Evolutionary conservation across 805 yeast species (phyloP).

Genomic region (Metschnikowia peoriensis): DNA sequence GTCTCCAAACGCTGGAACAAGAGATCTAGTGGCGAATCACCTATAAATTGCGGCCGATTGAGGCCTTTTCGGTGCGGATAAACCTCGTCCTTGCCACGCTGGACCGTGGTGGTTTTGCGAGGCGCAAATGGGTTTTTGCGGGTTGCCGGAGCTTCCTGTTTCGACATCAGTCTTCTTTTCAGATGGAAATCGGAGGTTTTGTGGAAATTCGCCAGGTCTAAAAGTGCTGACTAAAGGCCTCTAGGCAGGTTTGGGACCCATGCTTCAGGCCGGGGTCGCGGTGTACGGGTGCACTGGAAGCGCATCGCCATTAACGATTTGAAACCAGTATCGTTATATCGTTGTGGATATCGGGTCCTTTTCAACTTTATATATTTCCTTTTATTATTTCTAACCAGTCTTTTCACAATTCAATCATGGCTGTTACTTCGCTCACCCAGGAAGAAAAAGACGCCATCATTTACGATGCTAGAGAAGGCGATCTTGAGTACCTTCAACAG

Average conservation of each 20-base stretch:
- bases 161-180: not conserved
- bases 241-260: not conserved
- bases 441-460: conserved; percentile 84
- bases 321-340: no score
- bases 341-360: no score
- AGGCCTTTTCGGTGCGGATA: conserved; percentile 35
- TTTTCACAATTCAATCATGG: not conserved
- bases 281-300: not conserved
- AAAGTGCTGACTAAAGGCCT: not conserved
- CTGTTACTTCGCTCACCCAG: conserved; percentile 41
- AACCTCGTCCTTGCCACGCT: conserved; percentile 31
- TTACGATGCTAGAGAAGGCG: conserved; percentile 86
- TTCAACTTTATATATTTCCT: no score
- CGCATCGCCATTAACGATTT: not conserved
- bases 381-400: no score
- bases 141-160: not conserved
- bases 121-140: conserved; percentile 33
- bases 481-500: conserved; percentile 67
- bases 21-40: conserved; percentile 34
- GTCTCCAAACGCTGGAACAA: conserved; percentile 31
- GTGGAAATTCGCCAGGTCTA: not conserved
- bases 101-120: conserved; percentile 28
- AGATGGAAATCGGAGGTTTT: not conserved
- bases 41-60: conserved; percentile 28
- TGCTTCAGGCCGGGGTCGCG: not conserved